These are phyloP conservation scores for Candida anutae DNA, from an alignment of 1,139 yeast genomes.

Conservation along the genomic window DNA sequence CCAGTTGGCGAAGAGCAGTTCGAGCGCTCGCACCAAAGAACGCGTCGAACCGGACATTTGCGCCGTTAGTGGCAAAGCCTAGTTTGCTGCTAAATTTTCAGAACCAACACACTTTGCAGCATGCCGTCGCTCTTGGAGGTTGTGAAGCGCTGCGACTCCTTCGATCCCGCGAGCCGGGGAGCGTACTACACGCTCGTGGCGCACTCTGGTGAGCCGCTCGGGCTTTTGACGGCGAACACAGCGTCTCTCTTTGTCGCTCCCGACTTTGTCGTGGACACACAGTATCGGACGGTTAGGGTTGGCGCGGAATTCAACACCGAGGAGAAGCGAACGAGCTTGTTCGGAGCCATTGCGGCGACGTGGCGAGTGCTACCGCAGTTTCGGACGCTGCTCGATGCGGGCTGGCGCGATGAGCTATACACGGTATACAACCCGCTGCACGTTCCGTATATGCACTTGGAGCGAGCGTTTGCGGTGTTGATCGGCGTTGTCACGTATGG, in stretches of 20 bases:
- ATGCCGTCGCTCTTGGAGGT: too few species aligned
- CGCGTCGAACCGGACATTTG: constrained; percentile 31
- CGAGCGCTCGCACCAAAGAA: constrained; percentile 25
- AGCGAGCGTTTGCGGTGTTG: constrained; percentile 73
- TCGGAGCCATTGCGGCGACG: constrained; percentile 34
- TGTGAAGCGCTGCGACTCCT: background rate
- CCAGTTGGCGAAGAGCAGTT: constrained; percentile 23
- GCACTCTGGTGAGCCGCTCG: constrained; percentile 47
- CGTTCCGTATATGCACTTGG: constrained; percentile 58
- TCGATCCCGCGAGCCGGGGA: constrained; percentile 3
- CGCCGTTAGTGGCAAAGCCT: too few species aligned
- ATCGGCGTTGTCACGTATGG: constrained; percentile 89
- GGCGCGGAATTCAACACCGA: constrained; percentile 28
- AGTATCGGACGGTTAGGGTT: constrained; percentile 27
- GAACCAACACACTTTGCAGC: too few species aligned
- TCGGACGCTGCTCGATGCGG: constrained; percentile 39
- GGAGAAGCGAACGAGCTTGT: constrained; percentile 38
- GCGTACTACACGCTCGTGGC: constrained; percentile 33
- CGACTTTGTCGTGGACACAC: constrained; percentile 28
- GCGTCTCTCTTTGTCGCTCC: constrained; percentile 26
- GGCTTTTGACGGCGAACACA: constrained; percentile 43
- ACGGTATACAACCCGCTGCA: constrained; percentile 53
- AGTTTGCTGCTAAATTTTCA: too few species aligned
- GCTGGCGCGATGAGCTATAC: constrained; percentile 88
- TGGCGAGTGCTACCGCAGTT: constrained; percentile 36